A percentile compares a stretch with the other conserved stretches of the same genome.
Conservation (phyloP, 345 rosid species). For the Stellera chamaejasme region DNA sequence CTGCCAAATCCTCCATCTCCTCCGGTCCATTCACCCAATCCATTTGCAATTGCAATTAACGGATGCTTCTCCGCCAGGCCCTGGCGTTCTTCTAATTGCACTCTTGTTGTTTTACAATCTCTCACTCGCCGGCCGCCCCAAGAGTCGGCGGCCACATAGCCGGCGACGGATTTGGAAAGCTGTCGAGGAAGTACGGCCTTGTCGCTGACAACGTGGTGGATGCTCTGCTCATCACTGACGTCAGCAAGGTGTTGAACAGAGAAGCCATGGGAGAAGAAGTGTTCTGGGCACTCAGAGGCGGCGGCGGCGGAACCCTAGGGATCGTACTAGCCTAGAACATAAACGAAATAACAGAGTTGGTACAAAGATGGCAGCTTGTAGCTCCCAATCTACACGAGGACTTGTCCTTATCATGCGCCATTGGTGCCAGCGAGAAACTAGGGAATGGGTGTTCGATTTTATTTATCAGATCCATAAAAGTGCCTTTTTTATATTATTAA, state of each 20-base stretch:
- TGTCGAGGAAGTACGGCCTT: slow-evolving; percentile 15
- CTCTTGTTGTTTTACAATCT: too few species aligned
- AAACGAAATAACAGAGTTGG: slow-evolving; percentile 14
- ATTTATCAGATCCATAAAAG: too few species aligned
- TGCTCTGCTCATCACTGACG: not conserved
- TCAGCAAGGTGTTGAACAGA: slow-evolving; percentile 6
- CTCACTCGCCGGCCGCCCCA: too few species aligned
- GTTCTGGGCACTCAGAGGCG: slow-evolving; percentile 37
- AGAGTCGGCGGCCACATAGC: slow-evolving; percentile 22
- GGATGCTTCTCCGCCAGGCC: too few species aligned
- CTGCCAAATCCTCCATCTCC: too few species aligned
- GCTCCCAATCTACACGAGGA: not conserved
- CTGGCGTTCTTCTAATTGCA: too few species aligned
- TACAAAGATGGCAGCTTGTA: slow-evolving; percentile 17
- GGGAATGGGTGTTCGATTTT: too few species aligned
- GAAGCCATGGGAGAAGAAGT: slow-evolving; percentile 24
- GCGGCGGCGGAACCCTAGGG: slow-evolving; percentile 34
- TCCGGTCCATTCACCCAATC: too few species aligned
- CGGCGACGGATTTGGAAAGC: slow-evolving; percentile 10
- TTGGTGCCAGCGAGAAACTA: not conserved
- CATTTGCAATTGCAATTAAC: too few species aligned
- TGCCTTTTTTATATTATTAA: too few species aligned
- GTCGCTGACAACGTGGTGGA: slow-evolving; percentile 12
- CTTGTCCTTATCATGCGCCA: not conserved
- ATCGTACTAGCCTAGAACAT: slow-evolving; percentile 24